These are phyloP conservation scores for Paecilomyces sp. DNA, from an alignment of 2,329 filamentous ascomycete species.

Conservation along the genomic window DNA sequence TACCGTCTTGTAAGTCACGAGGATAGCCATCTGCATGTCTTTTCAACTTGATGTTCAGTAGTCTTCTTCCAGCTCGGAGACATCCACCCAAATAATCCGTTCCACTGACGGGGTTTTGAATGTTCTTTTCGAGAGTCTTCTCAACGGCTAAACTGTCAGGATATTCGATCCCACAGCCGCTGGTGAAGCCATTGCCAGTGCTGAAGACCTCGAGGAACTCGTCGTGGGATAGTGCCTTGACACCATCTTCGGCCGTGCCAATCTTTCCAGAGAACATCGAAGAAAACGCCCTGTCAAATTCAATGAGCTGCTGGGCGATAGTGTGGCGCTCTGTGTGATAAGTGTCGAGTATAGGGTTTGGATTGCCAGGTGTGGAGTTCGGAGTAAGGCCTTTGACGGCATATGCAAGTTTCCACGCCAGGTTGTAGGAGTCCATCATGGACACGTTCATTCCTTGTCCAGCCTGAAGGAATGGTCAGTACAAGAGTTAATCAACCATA, in stretches of 20 bases:
- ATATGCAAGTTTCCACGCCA: conserved; percentile 3
- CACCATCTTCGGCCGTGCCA: conserved; percentile 15
- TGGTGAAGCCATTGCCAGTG: conserved; percentile 31
- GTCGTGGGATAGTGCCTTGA: conserved; percentile 21
- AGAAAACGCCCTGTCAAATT: conserved; percentile 33
- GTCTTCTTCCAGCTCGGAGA: conserved; percentile 26
- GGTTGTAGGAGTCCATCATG: conserved; percentile 48
- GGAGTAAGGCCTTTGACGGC: conserved; percentile 29
- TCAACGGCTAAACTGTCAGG: conserved; percentile 21
- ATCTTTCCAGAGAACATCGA: conserved; percentile 35
- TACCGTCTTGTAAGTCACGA: conserved; percentile 31
- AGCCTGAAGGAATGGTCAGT: not conserved
- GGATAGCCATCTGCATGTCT: conserved; percentile 30
- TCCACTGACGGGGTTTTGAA: conserved; percentile 18
- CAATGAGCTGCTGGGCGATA: conserved; percentile 31
- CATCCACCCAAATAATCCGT: conserved; percentile 28
- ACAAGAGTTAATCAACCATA: not conserved
- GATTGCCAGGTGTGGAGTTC: conserved; percentile 4
- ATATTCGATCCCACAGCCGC: conserved; percentile 33
- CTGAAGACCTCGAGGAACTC: conserved; percentile 30
- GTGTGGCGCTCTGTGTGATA: conserved; percentile 31
- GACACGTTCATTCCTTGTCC: conserved; percentile 28
- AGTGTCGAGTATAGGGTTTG: conserved; percentile 25
- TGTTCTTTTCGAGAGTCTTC: conserved; percentile 8
- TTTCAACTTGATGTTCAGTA: conserved; percentile 25